phyloP scores from a whole-genome alignment of 495 filamentous ascomycete genomes.

The Xylaria cubensis region DNA sequence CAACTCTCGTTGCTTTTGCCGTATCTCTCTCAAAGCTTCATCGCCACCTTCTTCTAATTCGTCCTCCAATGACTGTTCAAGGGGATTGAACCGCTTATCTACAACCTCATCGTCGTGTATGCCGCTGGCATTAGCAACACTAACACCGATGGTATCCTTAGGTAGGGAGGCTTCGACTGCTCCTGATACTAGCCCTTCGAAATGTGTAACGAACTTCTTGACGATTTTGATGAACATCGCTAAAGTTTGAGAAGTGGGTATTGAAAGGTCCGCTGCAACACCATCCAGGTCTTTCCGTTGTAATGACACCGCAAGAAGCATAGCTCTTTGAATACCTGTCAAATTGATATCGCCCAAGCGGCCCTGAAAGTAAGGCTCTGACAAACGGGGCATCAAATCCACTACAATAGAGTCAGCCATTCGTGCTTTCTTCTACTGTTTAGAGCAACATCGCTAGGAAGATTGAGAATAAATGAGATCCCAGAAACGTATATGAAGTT shows the following conservation, averaged over 20 bases:
- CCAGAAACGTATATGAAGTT: not conserved
- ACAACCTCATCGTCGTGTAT: conserved; percentile 66
- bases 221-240: conserved; percentile 98
- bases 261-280: conserved; percentile 77
- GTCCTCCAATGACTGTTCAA: conserved; percentile 77
- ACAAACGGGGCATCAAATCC: conserved; percentile 84
- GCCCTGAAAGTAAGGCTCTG: conserved; percentile 82
- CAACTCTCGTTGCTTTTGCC: conserved; percentile 76
- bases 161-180: conserved; percentile 77
- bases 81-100: conserved; percentile 68
- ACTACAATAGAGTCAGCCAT: conserved; percentile 45
- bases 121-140: conserved; percentile 58
- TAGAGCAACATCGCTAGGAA: not conserved
- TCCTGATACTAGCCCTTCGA: conserved; percentile 75
- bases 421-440: not conserved
- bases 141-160: conserved; percentile 59
- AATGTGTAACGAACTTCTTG: conserved; percentile 79
- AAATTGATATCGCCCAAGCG: conserved; percentile 72
- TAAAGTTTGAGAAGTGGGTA: conserved; percentile 80
- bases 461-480: not conserved
- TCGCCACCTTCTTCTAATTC: conserved; percentile 86
- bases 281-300: conserved; percentile 86
- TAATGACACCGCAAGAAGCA: conserved; percentile 86
- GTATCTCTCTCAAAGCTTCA: conserved; percentile 71
- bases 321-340: conserved; percentile 78